A percentile compares a stretch with the other conserved stretches of the same genome.
Evolutionary conservation across 2,329 filamentous ascomycete genomes (phyloP).

Genomic region (Beauveria varroae): DNA sequence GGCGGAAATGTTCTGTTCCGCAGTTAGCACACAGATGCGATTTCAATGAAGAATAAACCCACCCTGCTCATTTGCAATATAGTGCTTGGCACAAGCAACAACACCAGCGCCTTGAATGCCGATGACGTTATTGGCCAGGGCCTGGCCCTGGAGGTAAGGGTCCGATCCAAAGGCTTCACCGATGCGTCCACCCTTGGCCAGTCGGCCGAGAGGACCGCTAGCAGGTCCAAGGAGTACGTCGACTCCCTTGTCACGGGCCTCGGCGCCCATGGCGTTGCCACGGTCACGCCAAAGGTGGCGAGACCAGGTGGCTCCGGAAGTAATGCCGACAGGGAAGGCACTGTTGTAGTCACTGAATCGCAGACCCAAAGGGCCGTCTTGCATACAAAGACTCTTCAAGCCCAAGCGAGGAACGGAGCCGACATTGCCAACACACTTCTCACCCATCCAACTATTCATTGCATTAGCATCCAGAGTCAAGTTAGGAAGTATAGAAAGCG

Average conservation of each 20-base stretch:
- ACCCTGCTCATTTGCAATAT: constrained; percentile 63
- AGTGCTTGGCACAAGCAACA: constrained; percentile 78
- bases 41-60: neutral
- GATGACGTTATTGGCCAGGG: constrained; percentile 63
- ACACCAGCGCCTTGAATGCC: constrained; percentile 78
- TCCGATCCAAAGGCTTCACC: constrained; percentile 67
- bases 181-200: constrained; percentile 42
- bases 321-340: constrained; percentile 72
- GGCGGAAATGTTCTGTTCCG: constrained; percentile 61
- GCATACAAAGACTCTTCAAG: constrained; percentile 70
- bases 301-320: constrained; percentile 78
- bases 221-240: constrained; percentile 58
- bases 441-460: constrained; percentile 36
- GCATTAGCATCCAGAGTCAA: neutral
- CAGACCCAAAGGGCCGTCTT: constrained; percentile 77
- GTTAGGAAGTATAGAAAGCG: constrained; percentile 22
- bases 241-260: constrained; percentile 68
- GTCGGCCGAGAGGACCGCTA: constrained; percentile 39
- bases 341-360: constrained; percentile 72
- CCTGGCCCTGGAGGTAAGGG: constrained; percentile 65
- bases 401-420: constrained; percentile 64
- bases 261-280: constrained; percentile 42
- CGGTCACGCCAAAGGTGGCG: constrained; percentile 54
- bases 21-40: constrained; percentile 2
- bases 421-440: constrained; percentile 69